Conservation (phyloP, 73 alveolate species). For the Symbiodinium pilosum region DNA sequence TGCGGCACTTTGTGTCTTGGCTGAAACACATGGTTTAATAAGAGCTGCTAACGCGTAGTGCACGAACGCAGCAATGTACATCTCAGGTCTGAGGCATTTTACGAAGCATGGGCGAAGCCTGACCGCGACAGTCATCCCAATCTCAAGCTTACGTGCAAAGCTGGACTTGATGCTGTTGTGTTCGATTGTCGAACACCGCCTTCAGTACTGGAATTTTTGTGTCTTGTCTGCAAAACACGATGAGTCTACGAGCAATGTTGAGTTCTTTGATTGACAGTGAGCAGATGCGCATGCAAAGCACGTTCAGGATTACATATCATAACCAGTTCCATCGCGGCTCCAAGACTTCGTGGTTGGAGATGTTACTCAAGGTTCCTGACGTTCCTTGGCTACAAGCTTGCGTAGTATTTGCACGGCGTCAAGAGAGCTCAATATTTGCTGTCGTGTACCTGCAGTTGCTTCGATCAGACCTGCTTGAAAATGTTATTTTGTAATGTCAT, state of each 20-base stretch:
- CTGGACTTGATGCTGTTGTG: constrained; percentile 23
- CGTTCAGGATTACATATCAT: background rate
- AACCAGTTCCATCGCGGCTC: constrained; percentile 33
- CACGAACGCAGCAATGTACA: no score
- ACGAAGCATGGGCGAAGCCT: background rate
- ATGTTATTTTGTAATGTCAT: background rate
- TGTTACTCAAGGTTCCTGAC: constrained; percentile 28
- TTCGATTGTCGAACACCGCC: constrained; percentile 1
- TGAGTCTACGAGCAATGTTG: no score
- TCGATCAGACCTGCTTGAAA: no score
- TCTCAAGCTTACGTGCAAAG: background rate
- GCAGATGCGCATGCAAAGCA: background rate
- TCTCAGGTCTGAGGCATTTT: constrained; percentile 40
- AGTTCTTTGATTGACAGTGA: background rate
- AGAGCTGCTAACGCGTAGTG: no score
- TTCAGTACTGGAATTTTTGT: background rate
- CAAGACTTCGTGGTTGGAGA: background rate
- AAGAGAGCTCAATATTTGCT: background rate
- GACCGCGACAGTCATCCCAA: background rate
- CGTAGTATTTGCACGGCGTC: background rate
- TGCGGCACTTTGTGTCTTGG: constrained; percentile 26
- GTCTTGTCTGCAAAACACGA: background rate
- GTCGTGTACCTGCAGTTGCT: no score
- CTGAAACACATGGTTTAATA: background rate
- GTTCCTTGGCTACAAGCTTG: background rate